Percentiles rank a stretch among this genome's conserved stretches.
These are phyloP conservation scores for Colletotrichum zoysiae DNA, from an alignment of 2,329 filamentous ascomycete genomes.

Conservation along the genomic window DNA sequence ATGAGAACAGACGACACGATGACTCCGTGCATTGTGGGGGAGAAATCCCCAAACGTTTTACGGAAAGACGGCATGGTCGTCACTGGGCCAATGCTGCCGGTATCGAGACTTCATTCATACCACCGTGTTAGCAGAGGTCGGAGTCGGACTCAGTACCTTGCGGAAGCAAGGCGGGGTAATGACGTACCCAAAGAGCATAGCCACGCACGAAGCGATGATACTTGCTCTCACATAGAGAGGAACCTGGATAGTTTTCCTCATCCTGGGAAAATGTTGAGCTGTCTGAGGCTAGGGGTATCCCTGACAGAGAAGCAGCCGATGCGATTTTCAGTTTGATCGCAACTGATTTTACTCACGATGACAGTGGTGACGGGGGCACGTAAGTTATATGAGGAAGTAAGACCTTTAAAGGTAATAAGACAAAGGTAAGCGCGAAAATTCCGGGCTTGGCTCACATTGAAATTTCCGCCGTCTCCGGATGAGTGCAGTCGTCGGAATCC, in stretches of 20 bases:
- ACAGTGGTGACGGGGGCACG: background rate
- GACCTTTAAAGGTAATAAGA: too few species aligned
- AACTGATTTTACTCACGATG: background rate
- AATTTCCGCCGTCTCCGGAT: background rate
- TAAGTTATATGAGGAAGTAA: background rate
- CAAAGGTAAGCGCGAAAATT: background rate
- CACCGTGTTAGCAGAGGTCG: background rate
- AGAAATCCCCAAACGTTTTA: slow-evolving; percentile 63
- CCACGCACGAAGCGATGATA: slow-evolving; percentile 48
- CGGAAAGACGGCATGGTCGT: slow-evolving; percentile 69
- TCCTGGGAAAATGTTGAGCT: background rate
- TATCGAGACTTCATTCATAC: slow-evolving; percentile 47
- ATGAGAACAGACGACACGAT: slow-evolving; percentile 72
- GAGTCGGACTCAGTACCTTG: background rate
- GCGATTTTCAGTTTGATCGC: background rate
- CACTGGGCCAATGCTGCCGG: slow-evolving; percentile 70
- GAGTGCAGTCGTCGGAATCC: background rate
- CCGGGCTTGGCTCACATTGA: background rate
- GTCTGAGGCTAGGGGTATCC: background rate
- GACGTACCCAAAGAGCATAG: slow-evolving; percentile 50
- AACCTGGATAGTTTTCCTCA: slow-evolving; percentile 18
- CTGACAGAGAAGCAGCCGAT: background rate
- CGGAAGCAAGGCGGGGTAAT: background rate
- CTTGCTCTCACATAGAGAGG: slow-evolving; percentile 50
- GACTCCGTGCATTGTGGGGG: slow-evolving; percentile 68